Evolutionary conservation across 108 stramenopile species (phyloP).

Genomic region (Fistulifera pelliculosa): DNA sequence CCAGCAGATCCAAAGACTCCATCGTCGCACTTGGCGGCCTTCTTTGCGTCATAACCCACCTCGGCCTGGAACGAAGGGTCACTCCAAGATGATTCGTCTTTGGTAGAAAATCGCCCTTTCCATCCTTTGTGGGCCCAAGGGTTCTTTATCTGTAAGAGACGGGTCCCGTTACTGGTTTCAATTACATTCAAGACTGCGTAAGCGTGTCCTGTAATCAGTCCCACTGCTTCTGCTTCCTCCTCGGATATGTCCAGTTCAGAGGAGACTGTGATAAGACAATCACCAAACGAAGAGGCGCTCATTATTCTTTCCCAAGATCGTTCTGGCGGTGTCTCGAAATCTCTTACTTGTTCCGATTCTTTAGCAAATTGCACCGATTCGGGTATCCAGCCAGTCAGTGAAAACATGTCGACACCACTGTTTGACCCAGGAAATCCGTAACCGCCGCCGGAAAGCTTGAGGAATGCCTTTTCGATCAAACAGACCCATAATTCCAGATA

Average conservation of each 20-base stretch:
- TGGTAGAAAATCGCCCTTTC: constrained; percentile 49
- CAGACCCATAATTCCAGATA: constrained; percentile 84
- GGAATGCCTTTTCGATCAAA: constrained; percentile 92
- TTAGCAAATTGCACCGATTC: constrained; percentile 76
- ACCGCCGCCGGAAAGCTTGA: constrained; percentile 81
- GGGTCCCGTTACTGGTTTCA: constrained; percentile 45
- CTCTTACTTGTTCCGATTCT: constrained; percentile 30
- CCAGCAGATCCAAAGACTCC: constrained; percentile 91
- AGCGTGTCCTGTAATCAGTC: constrained; percentile 84
- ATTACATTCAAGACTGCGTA: constrained; percentile 82
- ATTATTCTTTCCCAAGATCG: constrained; percentile 75
- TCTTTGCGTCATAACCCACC: constrained; percentile 48
- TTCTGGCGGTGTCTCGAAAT: constrained; percentile 64
- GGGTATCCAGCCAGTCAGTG: constrained; percentile 92
- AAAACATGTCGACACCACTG: constrained; percentile 82
- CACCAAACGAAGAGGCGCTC: constrained; percentile 66
- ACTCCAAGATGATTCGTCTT: constrained; percentile 40
- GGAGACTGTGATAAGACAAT: constrained; percentile 82
- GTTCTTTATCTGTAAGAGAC: constrained; percentile 83
- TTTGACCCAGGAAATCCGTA: constrained; percentile 93
- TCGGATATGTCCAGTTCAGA: constrained; percentile 32
- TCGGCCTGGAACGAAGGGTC: constrained; percentile 34
- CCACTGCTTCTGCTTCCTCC: constrained; percentile 53
- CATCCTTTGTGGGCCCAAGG: constrained; percentile 82
- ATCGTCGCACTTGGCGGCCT: constrained; percentile 53